Conservation (phyloP, 1,284 basidiomycete genomes). For the Caloboletus firmus region DNA sequence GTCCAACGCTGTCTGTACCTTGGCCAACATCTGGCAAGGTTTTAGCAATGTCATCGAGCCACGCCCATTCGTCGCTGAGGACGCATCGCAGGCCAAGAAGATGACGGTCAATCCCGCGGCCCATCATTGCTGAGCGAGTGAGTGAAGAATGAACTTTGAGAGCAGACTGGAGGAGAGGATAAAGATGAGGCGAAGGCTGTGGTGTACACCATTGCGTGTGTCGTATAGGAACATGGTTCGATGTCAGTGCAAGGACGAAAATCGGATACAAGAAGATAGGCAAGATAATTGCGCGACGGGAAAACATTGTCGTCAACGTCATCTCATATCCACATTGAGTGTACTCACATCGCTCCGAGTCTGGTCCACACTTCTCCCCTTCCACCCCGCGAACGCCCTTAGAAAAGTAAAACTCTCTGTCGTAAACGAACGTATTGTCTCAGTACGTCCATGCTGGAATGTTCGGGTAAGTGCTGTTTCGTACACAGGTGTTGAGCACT, state of each 20-base stretch:
- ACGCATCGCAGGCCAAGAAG: conserved; percentile 82
- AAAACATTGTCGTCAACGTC: not conserved
- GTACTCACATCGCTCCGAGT: conserved; percentile 17
- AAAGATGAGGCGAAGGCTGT: conserved; percentile 21
- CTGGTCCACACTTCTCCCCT: conserved; percentile 1
- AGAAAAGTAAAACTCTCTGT: conserved; percentile 76
- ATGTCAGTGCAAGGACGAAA: not conserved
- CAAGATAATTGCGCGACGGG: not conserved
- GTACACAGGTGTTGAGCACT: conserved; percentile 86
- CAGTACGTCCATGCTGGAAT: conserved; percentile 90
- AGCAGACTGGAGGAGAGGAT: conserved; percentile 57
- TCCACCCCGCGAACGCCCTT: conserved; percentile 21
- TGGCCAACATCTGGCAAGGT: not conserved
- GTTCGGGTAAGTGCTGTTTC: conserved; percentile 93
- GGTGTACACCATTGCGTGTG: not conserved
- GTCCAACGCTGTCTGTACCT: conserved; percentile 25
- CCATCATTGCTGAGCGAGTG: conserved; percentile 80
- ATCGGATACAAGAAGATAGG: not conserved
- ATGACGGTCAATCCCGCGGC: conserved; percentile 90
- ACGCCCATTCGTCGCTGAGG: conserved; percentile 44
- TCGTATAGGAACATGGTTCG: not conserved
- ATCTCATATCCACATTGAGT: not conserved
- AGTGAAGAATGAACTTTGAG: conserved; percentile 73
- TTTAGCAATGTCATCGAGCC: conserved; percentile 23
- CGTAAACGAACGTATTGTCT: conserved; percentile 84